Evolutionary conservation across 1,284 basidiomycete genomes (phyloP), one percentile per base, ranked within the genome.

Genomic region (Ganoderma leucocontextum): DNA sequence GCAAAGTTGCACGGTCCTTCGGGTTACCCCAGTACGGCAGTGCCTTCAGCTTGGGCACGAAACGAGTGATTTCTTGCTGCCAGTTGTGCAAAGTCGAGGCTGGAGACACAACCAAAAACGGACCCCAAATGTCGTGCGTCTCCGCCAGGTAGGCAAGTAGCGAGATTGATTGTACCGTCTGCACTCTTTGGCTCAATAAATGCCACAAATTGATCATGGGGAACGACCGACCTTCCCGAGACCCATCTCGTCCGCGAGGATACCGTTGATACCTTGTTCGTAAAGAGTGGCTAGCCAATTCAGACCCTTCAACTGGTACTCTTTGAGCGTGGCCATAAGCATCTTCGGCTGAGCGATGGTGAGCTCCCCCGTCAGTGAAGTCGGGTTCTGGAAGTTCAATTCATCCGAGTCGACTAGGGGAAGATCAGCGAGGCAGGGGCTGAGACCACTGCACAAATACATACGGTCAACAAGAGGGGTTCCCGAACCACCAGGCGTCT

Each of bases 151-250:
- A 98, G 6, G 97, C 95, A 69, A 99, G 87, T 13, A 99, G 84
- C 25, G 98, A 98, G 66, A 99, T 99, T 0, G 97, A 99, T 86
- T 99, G 98, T 19, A 99, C 96, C 35, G 98, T 99, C 95, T 99
- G 72, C 7, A n/a, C 17, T 2, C 15, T 13, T 3, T 62, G 53
- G 33, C 68, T 55, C 39, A 64, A n/a, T 22, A 9, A 33, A 35
- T 60, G n/a, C 71, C 55, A 44, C 39, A 17, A 4, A 17, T 17
- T 8, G 36, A n/a, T 39, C 13, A 13, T 62, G 36, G 15, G 38
- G 29, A 53, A 52, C 13, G 15, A 77, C 80, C 58, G 69, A 91
- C 95, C 88, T 97, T 97, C 74, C 96, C 95, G 35, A 97, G 87
- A 84, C 96, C 96, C 98, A 99, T 99, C 83, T 99, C 98, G 79